Conservation (phyloP, 2,329 filamentous ascomycete species). For the Neocatenulostroma microsporum region DNA sequence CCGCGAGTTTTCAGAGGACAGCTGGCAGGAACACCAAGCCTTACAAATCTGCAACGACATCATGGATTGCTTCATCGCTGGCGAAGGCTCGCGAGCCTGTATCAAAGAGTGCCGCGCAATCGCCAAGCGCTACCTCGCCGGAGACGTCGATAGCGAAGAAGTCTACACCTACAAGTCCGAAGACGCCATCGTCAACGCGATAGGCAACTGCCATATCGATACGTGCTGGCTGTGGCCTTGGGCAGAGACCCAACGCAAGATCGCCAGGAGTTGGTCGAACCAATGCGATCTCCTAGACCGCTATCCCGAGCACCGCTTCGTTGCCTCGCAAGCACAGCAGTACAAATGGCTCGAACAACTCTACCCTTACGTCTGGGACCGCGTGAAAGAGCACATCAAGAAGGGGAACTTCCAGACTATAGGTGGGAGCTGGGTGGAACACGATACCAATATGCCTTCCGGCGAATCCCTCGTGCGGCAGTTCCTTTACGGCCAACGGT, state of each 20-base stretch:
- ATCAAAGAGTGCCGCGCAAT: slow-evolving; percentile 75
- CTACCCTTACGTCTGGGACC: slow-evolving; percentile 81
- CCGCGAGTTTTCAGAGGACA: slow-evolving; percentile 79
- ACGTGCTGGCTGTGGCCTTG: slow-evolving; percentile 99
- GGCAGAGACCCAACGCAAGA: slow-evolving; percentile 94
- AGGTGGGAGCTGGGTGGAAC: slow-evolving; percentile 96
- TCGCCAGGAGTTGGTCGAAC: slow-evolving; percentile 91
- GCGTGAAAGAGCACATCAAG: slow-evolving; percentile 85
- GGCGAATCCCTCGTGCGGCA: slow-evolving; percentile 91
- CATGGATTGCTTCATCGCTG: slow-evolving; percentile 80
- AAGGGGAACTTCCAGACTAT: slow-evolving; percentile 89
- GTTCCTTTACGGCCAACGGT: slow-evolving; percentile 90
- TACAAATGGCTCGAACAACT: slow-evolving; percentile 93
- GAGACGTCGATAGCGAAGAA: slow-evolving; percentile 69
- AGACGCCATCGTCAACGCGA: slow-evolving; percentile 71
- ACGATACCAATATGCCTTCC: slow-evolving; percentile 95
- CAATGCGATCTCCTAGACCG: slow-evolving; percentile 93
- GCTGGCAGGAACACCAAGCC: slow-evolving; percentile 82
- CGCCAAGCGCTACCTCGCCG: slow-evolving; percentile 72
- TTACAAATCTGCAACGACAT: slow-evolving; percentile 77
- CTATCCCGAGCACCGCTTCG: slow-evolving; percentile 89
- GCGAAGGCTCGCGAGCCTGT: slow-evolving; percentile 62
- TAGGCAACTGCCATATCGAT: slow-evolving; percentile 97
- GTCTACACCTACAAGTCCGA: slow-evolving; percentile 61
- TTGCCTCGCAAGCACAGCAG: slow-evolving; percentile 89